phyloP scores from a whole-genome alignment of 345 rosid species.

The Aurinia saxatilis region DNA sequence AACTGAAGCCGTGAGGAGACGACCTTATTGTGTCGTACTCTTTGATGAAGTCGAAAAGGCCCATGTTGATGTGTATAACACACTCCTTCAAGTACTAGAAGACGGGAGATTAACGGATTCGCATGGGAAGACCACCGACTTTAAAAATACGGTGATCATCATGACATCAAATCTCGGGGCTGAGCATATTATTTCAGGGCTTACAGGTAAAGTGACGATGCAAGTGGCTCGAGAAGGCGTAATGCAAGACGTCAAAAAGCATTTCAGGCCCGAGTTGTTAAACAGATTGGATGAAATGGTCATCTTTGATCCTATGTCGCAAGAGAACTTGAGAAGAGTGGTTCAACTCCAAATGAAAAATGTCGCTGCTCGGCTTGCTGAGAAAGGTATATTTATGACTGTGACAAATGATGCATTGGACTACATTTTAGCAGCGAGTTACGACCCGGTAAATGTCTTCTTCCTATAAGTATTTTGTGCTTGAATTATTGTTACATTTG shows the following conservation, averaged over 20 bases:
- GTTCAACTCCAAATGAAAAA: too few relatives aligned
- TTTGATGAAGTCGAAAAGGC: too few relatives aligned
- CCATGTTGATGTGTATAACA: conserved; percentile 73
- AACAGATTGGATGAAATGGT: conserved; percentile 82
- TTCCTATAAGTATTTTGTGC: neutral
- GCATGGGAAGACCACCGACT: conserved; percentile 86
- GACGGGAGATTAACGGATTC: conserved; percentile 88
- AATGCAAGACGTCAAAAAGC: conserved; percentile 79
- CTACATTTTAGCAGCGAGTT: too few relatives aligned
- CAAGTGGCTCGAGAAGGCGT: conserved; percentile 76
- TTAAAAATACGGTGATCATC: conserved; percentile 69
- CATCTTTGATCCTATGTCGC: conserved; percentile 83
- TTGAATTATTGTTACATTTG: too few relatives aligned
- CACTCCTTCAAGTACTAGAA: conserved; percentile 85
- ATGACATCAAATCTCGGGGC: conserved; percentile 97
- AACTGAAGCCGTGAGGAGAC: too few relatives aligned
- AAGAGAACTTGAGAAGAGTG: conserved; percentile 77
- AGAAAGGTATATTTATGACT: conserved; percentile 72
- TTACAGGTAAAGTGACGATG: conserved; percentile 65
- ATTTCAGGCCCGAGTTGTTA: conserved; percentile 80
- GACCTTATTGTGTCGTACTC: too few relatives aligned
- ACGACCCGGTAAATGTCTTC: conserved; percentile 60
- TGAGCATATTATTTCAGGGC: conserved; percentile 69
- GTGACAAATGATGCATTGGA: conserved; percentile 81
- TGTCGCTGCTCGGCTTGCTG: conserved; percentile 71